Conservation (phyloP, 345 rosid species). For the Lenwebbia sp. region DNA sequence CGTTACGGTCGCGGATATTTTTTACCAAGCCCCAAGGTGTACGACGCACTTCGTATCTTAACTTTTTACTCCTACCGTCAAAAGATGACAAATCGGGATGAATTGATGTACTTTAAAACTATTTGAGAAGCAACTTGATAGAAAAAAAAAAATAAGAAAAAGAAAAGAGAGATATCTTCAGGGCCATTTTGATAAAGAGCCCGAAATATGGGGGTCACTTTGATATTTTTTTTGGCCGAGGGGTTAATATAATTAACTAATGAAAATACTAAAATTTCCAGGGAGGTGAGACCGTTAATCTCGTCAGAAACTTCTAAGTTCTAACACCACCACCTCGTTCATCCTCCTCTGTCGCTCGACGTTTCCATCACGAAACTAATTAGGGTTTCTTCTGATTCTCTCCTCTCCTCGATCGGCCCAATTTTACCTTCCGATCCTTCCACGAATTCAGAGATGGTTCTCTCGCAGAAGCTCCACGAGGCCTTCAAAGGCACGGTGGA, state of each 20-base stretch:
- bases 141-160: background rate
- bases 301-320: background rate
- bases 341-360: background rate
- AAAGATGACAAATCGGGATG: background rate
- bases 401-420: background rate
- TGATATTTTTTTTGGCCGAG: background rate
- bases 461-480: slow-evolving; percentile 74
- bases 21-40: background rate
- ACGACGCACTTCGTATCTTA: accelerated
- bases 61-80: background rate
- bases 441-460: slow-evolving; percentile 23
- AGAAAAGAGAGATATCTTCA: background rate
- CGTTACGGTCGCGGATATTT: background rate
- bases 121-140: background rate
- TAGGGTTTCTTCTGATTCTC: background rate
- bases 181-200: background rate
- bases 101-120: background rate
- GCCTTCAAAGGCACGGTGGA: slow-evolving; percentile 93
- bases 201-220: background rate
- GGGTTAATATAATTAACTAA: background rate
- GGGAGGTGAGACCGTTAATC: background rate
- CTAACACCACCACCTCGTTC: background rate
- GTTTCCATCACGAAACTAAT: background rate
- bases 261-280: background rate
- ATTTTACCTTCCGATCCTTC: background rate